These are phyloP conservation scores for Globisporangium cylindrosporum DNA, from an alignment of 352 stramenopile species.

Conservation along the genomic window DNA sequence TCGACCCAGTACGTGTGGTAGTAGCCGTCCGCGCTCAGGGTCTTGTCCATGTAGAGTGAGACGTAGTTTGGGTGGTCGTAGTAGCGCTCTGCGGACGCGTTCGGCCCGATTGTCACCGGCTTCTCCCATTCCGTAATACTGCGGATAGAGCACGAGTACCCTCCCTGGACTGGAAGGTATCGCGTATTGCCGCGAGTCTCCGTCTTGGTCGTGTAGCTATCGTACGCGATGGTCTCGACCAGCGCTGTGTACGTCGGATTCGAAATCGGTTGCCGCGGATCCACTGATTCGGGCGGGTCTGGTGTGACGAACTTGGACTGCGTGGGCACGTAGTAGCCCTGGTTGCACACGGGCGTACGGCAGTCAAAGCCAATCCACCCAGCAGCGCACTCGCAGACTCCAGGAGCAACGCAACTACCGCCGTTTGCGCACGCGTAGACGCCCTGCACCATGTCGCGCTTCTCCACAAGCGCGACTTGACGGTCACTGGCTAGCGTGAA, in stretches of 20 bases:
- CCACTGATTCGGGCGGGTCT: conserved; percentile 41
- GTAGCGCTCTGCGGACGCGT: conserved; percentile 67
- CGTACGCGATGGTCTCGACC: conserved; percentile 60
- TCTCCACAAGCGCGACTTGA: conserved; percentile 90
- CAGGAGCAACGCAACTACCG: conserved; percentile 88
- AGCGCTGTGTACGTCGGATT: conserved; percentile 60
- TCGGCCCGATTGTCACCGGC: conserved; percentile 37
- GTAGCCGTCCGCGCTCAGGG: conserved; percentile 67
- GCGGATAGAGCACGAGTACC: conserved; percentile 94
- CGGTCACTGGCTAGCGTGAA: conserved; percentile 67
- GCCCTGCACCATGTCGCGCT: conserved; percentile 85
- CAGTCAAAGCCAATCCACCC: conserved; percentile 97
- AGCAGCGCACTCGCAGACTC: conserved; percentile 87
- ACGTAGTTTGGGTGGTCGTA: conserved; percentile 96
- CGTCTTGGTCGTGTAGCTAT: conserved; percentile 30
- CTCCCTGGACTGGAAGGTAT: conserved; percentile 85
- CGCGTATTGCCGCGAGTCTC: conserved; percentile 39
- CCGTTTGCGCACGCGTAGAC: conserved; percentile 95
- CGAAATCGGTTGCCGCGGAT: conserved; percentile 49
- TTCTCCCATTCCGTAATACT: conserved; percentile 95
- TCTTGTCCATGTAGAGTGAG: conserved; percentile 94
- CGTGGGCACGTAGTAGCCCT: conserved; percentile 90
- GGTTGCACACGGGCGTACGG: conserved; percentile 90
- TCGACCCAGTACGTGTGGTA: conserved; percentile 86
- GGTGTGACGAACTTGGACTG: conserved; percentile 79